Evolutionary conservation across 2,329 filamentous ascomycete genomes (phyloP), one percentile per base, ranked within the genome.

Genomic region (Tolypocladium amazonense): DNA sequence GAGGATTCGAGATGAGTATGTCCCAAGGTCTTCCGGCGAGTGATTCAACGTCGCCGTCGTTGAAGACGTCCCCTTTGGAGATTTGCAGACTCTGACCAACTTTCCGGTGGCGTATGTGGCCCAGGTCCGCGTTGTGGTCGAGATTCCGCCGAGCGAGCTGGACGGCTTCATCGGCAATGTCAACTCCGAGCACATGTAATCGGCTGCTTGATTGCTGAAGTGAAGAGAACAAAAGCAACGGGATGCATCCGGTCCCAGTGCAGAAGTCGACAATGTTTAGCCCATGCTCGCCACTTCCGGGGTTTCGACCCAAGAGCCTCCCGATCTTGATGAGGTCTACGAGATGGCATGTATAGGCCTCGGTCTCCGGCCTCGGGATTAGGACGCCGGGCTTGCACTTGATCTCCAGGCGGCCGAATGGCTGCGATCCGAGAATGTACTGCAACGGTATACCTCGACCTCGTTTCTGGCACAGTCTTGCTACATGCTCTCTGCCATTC

Each of bases 211-310:
- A 67, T 67, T 69, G 60, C 23, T 73, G 73, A 43, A 91, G 80
- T 12, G 87, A 78, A 41, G 86, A 78, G 62, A 88, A 84, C 8
- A 96, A 79, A 3, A 90, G 81, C 11, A 97, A 81, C 0, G 91
- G 83, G 63, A 97, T 96, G 74, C 93, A 97, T 5, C 94, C 94
- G 6, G 89, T 90, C 12, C 94, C 94, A 0, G 91, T 92, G 72
- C 94, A 97, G 37, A 97, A 78, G 72, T 99, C 94, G 11, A 97
- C 72, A 47, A 97, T 77, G 15, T 79, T 81, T 15, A 95, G 66
- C 20, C 68, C 62, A 65, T 60, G 47, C 9, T 60, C 43, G 4
- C 39, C 27, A 23, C 54, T 39, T 15, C 65, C 63, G 47, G 58
- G n/a, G 8, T 47, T 43, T 23, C 53, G 54, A n/a, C 59, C 58